Percentiles rank a stretch among this genome's conserved stretches.
These are phyloP conservation scores for Pistacia integerrima DNA, from an alignment of 345 rosid species.

Conservation along the genomic window DNA sequence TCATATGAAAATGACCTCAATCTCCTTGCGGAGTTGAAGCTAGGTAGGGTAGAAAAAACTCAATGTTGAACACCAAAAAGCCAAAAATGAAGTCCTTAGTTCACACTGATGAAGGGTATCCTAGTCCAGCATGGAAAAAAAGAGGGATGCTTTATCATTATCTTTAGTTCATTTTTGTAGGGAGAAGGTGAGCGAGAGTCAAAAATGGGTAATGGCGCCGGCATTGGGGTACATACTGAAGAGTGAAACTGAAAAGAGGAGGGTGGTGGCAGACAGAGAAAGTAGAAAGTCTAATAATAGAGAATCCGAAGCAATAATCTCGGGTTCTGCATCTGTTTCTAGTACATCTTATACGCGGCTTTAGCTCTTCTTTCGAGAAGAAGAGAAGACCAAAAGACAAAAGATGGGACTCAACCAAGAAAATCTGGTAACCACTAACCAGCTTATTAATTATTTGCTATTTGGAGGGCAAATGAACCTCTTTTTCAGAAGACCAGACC, in stretches of 20 bases:
- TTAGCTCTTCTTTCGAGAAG: constrained; percentile 58
- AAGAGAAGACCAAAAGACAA: neutral
- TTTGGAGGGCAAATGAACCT: neutral
- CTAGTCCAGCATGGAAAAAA: constrained; percentile 17
- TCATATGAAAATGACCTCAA: constrained; percentile 24
- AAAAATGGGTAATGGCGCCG: neutral
- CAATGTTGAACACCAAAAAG: constrained; percentile 6
- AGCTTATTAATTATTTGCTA: no score
- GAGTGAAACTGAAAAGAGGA: neutral
- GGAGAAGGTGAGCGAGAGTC: neutral
- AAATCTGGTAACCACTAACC: neutral
- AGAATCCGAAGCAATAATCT: constrained; percentile 13
- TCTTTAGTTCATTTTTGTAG: constrained; percentile 1
- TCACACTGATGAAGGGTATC: constrained; percentile 17
- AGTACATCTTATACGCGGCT: constrained; percentile 16
- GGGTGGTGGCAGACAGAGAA: constrained; percentile 35
- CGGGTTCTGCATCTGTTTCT: constrained; percentile 13
- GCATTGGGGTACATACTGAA: neutral
- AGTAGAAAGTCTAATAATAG: constrained; percentile 27
- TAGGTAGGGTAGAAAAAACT: neutral
- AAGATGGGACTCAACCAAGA: neutral
- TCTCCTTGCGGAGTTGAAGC: constrained; percentile 23
- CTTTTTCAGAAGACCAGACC: no score
- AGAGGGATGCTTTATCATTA: neutral
- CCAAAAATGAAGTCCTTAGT: constrained; percentile 1